phyloP scores from a whole-genome alignment of 345 rosid species.

The Punica granatum region DNA sequence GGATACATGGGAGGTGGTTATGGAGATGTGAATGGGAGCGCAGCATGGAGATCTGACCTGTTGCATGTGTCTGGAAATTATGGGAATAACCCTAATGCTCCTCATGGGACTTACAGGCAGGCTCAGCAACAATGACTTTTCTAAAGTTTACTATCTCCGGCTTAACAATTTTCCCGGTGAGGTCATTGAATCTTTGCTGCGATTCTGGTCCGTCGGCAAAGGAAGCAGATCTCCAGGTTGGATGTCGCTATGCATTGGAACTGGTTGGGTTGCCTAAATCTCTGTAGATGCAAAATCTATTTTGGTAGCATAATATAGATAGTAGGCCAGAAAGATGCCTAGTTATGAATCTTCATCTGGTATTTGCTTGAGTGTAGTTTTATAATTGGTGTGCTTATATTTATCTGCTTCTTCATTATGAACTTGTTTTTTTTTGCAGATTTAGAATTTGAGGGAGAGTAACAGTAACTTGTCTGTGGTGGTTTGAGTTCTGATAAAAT shows the following conservation, averaged over 20 bases:
- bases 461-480: too few relatives aligned
- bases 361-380: constrained; percentile 60
- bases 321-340: constrained; percentile 42
- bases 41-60: constrained; percentile 58
- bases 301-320: constrained; percentile 59
- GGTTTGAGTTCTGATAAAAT: too few relatives aligned
- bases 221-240: constrained; percentile 24
- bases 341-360: constrained; percentile 44
- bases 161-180: neutral
- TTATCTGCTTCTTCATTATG: constrained; percentile 39
- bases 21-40: constrained; percentile 61
- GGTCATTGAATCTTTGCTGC: neutral
- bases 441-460: constrained; percentile 40
- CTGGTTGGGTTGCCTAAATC: constrained; percentile 50
- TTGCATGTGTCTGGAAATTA: too few relatives aligned
- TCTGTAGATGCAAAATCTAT: constrained; percentile 6
- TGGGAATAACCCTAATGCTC: constrained; percentile 35
- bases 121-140: constrained; percentile 68
- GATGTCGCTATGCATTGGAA: constrained; percentile 38
- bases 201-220: neutral
- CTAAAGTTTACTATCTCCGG: neutral
- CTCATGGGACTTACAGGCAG: constrained; percentile 63
- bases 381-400: constrained; percentile 58
- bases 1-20: constrained; percentile 37
- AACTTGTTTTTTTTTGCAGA: constrained; percentile 21